Percentiles rank a stretch among this genome's conserved stretches.
phyloP scores from a whole-genome alignment of 2,329 filamentous ascomycete genomes.

The Verticillium klebahnii region DNA sequence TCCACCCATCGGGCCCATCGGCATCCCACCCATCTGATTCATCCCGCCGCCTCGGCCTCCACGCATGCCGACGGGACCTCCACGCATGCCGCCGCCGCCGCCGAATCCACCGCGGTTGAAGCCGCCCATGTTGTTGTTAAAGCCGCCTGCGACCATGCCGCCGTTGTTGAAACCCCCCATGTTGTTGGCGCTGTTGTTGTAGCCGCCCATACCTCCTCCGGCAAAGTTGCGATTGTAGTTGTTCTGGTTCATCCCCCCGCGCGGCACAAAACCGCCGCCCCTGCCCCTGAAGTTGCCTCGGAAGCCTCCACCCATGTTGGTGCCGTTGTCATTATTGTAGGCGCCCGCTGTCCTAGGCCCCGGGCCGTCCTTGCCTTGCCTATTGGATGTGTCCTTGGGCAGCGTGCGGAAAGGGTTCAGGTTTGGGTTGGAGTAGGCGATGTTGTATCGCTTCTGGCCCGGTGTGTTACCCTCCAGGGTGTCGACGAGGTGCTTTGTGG shows the following conservation, averaged over 20 bases:
- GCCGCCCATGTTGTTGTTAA: slow-evolving; percentile 37
- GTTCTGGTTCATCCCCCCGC: slow-evolving; percentile 45
- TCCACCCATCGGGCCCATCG: slow-evolving; percentile 37
- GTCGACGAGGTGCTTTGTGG: slow-evolving; percentile 79
- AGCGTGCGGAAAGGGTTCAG: slow-evolving; percentile 87
- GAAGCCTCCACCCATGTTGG: slow-evolving; percentile 49
- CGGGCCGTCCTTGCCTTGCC: slow-evolving; percentile 59
- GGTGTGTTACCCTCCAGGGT: slow-evolving; percentile 49
- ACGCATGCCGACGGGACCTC: slow-evolving; percentile 30
- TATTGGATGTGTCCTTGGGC: slow-evolving; percentile 78
- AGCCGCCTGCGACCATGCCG: slow-evolving; percentile 47
- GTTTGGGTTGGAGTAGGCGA: slow-evolving; percentile 70
- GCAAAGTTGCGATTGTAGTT: slow-evolving; percentile 33
- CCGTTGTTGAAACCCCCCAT: slow-evolving; percentile 45
- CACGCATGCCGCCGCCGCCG: slow-evolving; percentile 41
- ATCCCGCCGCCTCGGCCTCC: slow-evolving; percentile 34
- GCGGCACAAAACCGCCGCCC: slow-evolving; percentile 41
- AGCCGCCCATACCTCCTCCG: slow-evolving; percentile 32
- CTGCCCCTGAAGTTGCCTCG: slow-evolving; percentile 46
- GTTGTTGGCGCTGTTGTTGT: slow-evolving; percentile 38
- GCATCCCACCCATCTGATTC: slow-evolving; percentile 50
- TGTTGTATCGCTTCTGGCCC: slow-evolving; percentile 65
- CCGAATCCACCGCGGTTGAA: slow-evolving; percentile 40
- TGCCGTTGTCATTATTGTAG: slow-evolving; percentile 41
- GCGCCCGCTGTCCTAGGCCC: slow-evolving; percentile 46